Base-by-base conservation (phyloP, 2,329 filamentous ascomycete species). In the Apiospora pterosperma region DNA sequence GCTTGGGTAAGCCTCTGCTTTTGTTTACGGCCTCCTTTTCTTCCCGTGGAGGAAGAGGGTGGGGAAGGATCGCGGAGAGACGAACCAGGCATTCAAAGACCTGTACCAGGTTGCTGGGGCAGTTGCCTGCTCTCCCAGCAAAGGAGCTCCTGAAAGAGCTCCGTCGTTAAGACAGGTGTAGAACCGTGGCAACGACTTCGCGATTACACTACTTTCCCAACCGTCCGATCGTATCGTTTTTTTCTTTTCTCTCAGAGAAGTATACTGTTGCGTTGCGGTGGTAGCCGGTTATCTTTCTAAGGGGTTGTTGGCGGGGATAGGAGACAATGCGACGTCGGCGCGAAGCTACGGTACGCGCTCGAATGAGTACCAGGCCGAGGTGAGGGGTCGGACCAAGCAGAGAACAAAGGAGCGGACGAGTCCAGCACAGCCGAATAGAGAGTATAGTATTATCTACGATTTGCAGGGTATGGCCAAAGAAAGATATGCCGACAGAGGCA, bases 31-130 rank as follows among this genome's bases (percentile, higher is more conserved):
- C 70, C 69, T 66, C 66, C 65, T 63, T 73, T 72, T 61, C 59
- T 72, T 65, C 69, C 67, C 64, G 71, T 68, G 44, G 70, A 69
- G 64, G 73, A 76, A 52, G 70, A 71, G 69, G 66, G 67, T 66
- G 71, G 68, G 63, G 73, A 74, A 64, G 67, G 68, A 66, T 74
- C 72, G 71, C 73, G 73, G 70, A 67, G 67, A 63, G 72, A 76
- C 74, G 74, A 74, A 76, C 74, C 73, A 74, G 73, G 73, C 74
- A 76, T 76, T 75, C 66, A 73, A 74, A 69, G 68, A 69, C 69
- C 68, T 68, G 68, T 72, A 71, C 65, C 63, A 65, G 64, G 65
- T 67, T 64, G 67, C 72, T 70, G 70, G 72, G 70, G 70, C 72
- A 74, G 73, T 75, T 69, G 70, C 74, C 74, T 75, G 73, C 74